Percentiles rank a stretch among this genome's conserved stretches.
These are phyloP conservation scores for Alternaria arborescens DNA, from an alignment of 2,329 filamentous ascomycete species.

Conservation along the genomic window DNA sequence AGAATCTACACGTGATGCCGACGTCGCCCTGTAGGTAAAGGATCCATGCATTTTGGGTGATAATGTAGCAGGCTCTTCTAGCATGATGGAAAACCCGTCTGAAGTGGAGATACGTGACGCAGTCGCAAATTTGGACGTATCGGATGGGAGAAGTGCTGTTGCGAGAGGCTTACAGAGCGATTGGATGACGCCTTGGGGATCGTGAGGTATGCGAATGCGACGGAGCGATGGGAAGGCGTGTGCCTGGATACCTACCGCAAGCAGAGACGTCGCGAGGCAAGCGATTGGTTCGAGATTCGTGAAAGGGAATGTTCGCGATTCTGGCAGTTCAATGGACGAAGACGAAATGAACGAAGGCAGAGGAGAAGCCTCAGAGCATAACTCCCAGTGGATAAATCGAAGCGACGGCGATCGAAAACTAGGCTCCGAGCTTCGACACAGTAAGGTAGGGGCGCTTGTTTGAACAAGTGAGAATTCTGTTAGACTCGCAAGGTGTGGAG, in stretches of 20 bases:
- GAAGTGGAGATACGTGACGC: constrained; percentile 11
- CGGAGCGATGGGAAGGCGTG: constrained; percentile 70
- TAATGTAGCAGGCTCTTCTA: constrained; percentile 2
- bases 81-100: background rate
- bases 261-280: constrained; percentile 66
- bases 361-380: constrained; percentile 51
- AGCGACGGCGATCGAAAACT: constrained; percentile 60
- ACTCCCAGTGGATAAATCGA: constrained; percentile 66
- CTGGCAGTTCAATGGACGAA: background rate
- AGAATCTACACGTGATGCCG: constrained; percentile 31
- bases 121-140: constrained; percentile 30
- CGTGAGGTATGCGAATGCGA: constrained; percentile 70
- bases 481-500: constrained; percentile 55
- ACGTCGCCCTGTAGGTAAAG: constrained; percentile 1
- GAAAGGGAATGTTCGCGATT: constrained; percentile 27
- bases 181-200: constrained; percentile 75
- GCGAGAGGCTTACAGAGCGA: constrained; percentile 70
- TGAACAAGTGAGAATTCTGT: constrained; percentile 63
- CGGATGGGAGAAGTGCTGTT: constrained; percentile 59
- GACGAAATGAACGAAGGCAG: constrained; percentile 19
- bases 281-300: constrained; percentile 54
- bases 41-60: background rate
- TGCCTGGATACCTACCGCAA: constrained; percentile 69
- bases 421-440: constrained; percentile 54
- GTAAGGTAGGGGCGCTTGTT: constrained; percentile 57